phyloP scores from a whole-genome alignment of 2,329 filamentous ascomycete species.

The Fusarium chlamydosporum region DNA sequence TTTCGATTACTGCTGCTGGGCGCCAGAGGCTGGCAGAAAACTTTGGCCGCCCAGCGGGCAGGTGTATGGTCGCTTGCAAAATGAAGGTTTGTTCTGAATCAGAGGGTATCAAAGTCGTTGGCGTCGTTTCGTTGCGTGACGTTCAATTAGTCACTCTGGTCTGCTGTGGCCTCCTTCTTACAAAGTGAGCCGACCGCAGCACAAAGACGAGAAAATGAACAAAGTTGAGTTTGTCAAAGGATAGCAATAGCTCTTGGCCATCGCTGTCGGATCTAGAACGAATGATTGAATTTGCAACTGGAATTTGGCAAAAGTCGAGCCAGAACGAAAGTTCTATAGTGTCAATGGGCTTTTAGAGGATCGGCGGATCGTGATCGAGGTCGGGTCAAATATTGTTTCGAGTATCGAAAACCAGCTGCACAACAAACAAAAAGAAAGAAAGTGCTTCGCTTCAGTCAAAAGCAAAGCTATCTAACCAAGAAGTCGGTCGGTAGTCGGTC shows the following conservation, averaged over 20 bases:
- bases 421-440: constrained; percentile 22
- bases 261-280: constrained; percentile 46
- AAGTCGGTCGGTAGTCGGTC: constrained; percentile 13
- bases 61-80: constrained; percentile 17
- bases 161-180: constrained; percentile 39
- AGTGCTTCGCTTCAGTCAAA: constrained; percentile 18
- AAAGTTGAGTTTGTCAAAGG: constrained; percentile 28
- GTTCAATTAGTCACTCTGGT: constrained; percentile 40
- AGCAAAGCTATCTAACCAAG: constrained; percentile 39
- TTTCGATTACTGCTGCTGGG: constrained; percentile 43
- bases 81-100: constrained; percentile 22
- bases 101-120: constrained; percentile 36
- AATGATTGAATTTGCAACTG: constrained; percentile 30
- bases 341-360: constrained; percentile 11
- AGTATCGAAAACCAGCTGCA: constrained; percentile 27
- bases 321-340: constrained; percentile 20
- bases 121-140: constrained; percentile 40
- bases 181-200: constrained; percentile 41
- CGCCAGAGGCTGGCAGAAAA: constrained; percentile 40
- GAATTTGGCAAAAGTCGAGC: constrained; percentile 26
- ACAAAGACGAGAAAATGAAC: constrained; percentile 26
- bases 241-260: constrained; percentile 47
- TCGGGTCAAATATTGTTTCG: constrained; percentile 26
- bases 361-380: constrained; percentile 28
- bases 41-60: constrained; percentile 47